These are phyloP conservation scores for Ophiosphaerella herpotricha DNA, from an alignment of 2,329 filamentous ascomycete species.

Conservation along the genomic window DNA sequence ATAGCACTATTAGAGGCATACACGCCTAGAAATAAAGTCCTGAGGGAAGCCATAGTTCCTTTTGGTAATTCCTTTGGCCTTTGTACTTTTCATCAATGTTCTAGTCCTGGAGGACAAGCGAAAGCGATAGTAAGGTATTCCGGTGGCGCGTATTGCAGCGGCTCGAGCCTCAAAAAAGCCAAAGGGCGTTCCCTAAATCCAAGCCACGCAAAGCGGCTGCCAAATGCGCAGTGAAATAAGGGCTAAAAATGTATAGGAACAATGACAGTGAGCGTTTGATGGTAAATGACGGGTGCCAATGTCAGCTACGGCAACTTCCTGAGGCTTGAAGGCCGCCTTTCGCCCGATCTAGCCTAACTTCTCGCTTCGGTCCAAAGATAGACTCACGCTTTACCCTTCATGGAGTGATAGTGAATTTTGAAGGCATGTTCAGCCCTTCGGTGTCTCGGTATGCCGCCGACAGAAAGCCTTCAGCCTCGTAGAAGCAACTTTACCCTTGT, in stretches of 20 bases:
- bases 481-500: constrained; percentile 4
- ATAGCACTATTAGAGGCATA: constrained; percentile 40
- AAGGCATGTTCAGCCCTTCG: constrained; percentile 8
- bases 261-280: constrained; percentile 7
- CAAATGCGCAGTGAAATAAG: not conserved
- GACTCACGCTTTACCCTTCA: not conserved
- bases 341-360: not conserved
- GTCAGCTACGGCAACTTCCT: constrained; percentile 1
- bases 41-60: constrained; percentile 36
- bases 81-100: not conserved
- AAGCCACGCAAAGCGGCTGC: not conserved
- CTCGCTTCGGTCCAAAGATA: constrained; percentile 1
- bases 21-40: constrained; percentile 39
- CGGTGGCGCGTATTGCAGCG: not conserved
- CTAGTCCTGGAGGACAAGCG: constrained; percentile 2
- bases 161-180: constrained; percentile 4
- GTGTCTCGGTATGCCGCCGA: not conserved
- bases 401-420: not conserved
- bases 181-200: not conserved
- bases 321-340: constrained; percentile 9
- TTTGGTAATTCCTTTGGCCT: not conserved
- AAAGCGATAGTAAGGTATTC: too few species aligned
- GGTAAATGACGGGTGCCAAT: not conserved
- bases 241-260: not conserved
- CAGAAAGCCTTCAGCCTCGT: not conserved